Percentiles rank a stretch among this genome's conserved stretches.
These are phyloP conservation scores for Mesembryanthemum crystallinum DNA, from an alignment of 148 eudicot genomes.

Conservation along the genomic window DNA sequence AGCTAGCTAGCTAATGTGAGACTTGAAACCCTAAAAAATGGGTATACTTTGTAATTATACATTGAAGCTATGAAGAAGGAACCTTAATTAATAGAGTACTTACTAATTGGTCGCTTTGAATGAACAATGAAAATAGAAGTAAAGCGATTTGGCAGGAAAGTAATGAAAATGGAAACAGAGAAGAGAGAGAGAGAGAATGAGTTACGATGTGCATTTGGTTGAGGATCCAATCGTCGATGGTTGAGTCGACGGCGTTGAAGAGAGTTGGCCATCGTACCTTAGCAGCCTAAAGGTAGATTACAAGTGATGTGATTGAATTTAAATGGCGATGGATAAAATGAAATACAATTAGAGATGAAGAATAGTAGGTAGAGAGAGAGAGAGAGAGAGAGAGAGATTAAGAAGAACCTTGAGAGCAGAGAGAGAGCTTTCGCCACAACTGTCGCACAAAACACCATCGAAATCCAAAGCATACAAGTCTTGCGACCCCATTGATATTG, in stretches of 20 bases:
- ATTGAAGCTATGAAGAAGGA: no score
- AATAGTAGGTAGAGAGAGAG: not conserved
- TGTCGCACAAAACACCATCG: conserved; percentile 93
- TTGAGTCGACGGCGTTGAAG: conserved; percentile 53
- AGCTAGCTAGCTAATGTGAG: no score
- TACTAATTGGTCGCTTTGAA: not conserved
- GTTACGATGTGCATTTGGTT: conserved; percentile 80
- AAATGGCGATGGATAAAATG: no score
- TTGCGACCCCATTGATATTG: no score
- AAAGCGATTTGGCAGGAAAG: no score
- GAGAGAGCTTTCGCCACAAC: conserved; percentile 93
- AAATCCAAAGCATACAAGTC: conserved; percentile 89
- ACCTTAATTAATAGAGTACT: no score
- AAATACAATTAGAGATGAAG: no score
- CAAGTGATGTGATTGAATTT: no score
- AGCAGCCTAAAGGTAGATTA: conserved; percentile 84
- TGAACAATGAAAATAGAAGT: not conserved
- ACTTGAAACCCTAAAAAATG: no score
- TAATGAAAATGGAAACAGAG: no score
- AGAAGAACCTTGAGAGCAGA: conserved; percentile 73
- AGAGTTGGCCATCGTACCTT: conserved; percentile 83
- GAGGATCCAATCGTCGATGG: conserved; percentile 74
- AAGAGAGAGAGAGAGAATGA: not conserved
- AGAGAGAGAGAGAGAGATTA: conserved; percentile 9
- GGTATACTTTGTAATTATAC: no score